phyloP scores from a whole-genome alignment of 768 basidiomycete genomes.

The Hericium alpestre region DNA sequence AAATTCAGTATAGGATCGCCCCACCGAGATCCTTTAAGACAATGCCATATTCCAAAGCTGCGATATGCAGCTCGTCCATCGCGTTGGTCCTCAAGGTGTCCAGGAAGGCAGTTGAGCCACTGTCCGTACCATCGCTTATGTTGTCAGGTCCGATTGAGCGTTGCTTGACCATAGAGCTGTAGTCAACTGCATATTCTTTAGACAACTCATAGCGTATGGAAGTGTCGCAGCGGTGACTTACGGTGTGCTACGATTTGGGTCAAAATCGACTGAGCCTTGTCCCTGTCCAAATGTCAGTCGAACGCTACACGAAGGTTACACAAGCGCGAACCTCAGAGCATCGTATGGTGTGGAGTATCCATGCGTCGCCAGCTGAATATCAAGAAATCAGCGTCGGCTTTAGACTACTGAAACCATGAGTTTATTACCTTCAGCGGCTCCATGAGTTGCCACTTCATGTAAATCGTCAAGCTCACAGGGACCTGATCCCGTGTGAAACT shows the following conservation, averaged over 20 bases:
- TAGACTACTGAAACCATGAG: neutral
- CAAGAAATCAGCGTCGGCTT: too few species aligned
- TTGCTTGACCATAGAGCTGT: constrained; percentile 64
- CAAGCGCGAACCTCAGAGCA: constrained; percentile 33
- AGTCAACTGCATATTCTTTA: constrained; percentile 29
- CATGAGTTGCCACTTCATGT: constrained; percentile 62
- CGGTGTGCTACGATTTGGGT: constrained; percentile 80
- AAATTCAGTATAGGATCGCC: constrained; percentile 7
- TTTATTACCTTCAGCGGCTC: constrained; percentile 36
- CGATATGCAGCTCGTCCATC: constrained; percentile 79
- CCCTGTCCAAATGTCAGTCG: constrained; percentile 19
- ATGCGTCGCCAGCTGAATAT: constrained; percentile 55
- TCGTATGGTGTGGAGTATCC: constrained; percentile 81
- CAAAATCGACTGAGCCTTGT: constrained; percentile 80
- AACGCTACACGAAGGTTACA: neutral
- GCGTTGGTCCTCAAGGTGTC: constrained; percentile 74
- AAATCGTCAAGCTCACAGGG: constrained; percentile 74
- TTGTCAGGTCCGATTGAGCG: constrained; percentile 69
- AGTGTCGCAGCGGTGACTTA: constrained; percentile 28
- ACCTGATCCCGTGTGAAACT: constrained; percentile 84
- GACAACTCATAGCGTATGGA: constrained; percentile 16
- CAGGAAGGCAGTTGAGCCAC: constrained; percentile 60
- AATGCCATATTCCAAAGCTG: constrained; percentile 78
- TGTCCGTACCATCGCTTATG: constrained; percentile 57
- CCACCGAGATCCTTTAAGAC: constrained; percentile 67